Evolutionary conservation across 352 stramenopile species (phyloP), one percentile per base, ranked within the genome.

Genomic region (Phytophthora niederhauseri): DNA sequence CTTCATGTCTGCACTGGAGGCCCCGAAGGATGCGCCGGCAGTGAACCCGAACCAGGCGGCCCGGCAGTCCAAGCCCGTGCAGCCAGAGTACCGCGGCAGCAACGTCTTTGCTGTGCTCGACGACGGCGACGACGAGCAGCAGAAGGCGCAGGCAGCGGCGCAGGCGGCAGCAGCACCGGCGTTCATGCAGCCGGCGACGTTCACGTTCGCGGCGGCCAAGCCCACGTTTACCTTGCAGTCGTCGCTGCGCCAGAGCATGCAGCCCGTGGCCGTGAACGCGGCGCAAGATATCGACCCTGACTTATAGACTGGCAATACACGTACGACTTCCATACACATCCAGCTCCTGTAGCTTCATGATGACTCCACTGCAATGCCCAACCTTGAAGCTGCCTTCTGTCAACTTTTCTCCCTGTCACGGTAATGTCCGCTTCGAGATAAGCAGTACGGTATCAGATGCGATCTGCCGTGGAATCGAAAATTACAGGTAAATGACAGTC

Each of bases 51-150:
- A 77, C 50, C 64, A 76, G n/a, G 66, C 46, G 19, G 20, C 54
- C 22, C 72, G 60, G 28, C 72, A 76, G 11, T 7, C 56, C 4
- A 83, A 76, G 66, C 43, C 58, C 12, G 58, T 81, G n/a, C 66
- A 80, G 41, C 70, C 57, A 8, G 63, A 82, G 36, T 85, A 84
- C 30, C 56, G 61, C 3, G 64, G 49, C 17, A 78, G 64, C 53
- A 94, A 94, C 53, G 80, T 90, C 1, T 94, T 91, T 66, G 70
- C 82, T 12, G 69, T 91, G 30, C 71, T 94, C 22, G 70, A 91
- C 45, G 61, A 87, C 14, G 84, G 77, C 8, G 78, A 89, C 8
- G 77, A 86, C 28, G 64, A 82, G 36, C 71, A 70, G 7, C 41
- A 62, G 48, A 46, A 51, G 4, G 8, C 60, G 54, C 31, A 65